Percentiles rank a stretch among this genome's conserved stretches.
Conservation (phyloP, 169 alveolate species). For the Fabrea salina region DNA sequence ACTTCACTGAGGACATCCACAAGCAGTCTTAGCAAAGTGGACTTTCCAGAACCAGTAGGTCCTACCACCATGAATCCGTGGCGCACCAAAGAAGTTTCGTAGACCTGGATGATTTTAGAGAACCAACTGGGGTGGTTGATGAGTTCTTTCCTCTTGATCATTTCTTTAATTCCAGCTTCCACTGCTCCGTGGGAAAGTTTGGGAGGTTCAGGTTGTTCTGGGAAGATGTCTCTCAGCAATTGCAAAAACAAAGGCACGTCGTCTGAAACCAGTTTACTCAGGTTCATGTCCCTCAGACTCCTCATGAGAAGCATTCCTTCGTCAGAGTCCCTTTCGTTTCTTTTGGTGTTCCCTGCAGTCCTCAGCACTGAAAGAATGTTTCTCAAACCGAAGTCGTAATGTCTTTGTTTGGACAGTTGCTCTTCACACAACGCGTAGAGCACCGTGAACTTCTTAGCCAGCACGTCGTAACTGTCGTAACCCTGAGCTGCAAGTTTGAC, state of each 20-base stretch:
- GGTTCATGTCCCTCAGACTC: slow-evolving; percentile 94
- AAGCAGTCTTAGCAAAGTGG: slow-evolving; percentile 90
- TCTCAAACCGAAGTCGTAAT: slow-evolving; percentile 94
- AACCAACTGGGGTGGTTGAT: slow-evolving; percentile 74
- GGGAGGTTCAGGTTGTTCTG: slow-evolving; percentile 90
- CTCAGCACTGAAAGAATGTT: slow-evolving; percentile 92
- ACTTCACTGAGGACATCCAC: slow-evolving; percentile 86
- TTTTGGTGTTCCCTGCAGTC: slow-evolving; percentile 92
- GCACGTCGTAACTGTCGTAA: slow-evolving; percentile 79
- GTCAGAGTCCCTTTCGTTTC: slow-evolving; percentile 83
- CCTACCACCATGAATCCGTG: slow-evolving; percentile 98
- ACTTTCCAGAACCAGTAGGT: slow-evolving; percentile 95
- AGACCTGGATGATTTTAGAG: slow-evolving; percentile 86
- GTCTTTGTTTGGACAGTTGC: slow-evolving; percentile 93
- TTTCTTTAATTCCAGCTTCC: slow-evolving; percentile 82
- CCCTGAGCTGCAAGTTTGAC: slow-evolving; percentile 95
- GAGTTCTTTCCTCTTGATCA: slow-evolving; percentile 68
- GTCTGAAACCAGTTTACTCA: slow-evolving; percentile 91
- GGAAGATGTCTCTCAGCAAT: slow-evolving; percentile 94
- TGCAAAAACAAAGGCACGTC: slow-evolving; percentile 94
- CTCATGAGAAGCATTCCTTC: slow-evolving; percentile 90
- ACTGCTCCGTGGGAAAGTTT: slow-evolving; percentile 89
- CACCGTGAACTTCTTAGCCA: slow-evolving; percentile 93
- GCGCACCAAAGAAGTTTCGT: slow-evolving; percentile 95
- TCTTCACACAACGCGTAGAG: slow-evolving; percentile 93